Conservation (phyloP, 2,329 filamentous ascomycete genomes). For the Fusarium sp. region DNA sequence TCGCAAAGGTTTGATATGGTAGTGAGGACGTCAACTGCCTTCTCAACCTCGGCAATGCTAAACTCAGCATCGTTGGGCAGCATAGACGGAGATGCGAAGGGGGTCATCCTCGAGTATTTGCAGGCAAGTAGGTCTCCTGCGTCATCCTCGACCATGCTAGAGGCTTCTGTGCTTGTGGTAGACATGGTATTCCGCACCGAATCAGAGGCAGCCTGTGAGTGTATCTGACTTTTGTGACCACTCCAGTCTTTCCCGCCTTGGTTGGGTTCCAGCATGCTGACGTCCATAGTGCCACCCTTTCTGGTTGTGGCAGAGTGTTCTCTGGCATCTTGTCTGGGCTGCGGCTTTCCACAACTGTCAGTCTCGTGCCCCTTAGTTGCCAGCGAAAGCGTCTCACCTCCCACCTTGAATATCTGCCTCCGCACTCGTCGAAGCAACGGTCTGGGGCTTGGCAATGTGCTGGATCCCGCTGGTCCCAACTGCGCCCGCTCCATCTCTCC, state of each 20-base stretch:
- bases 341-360: not conserved
- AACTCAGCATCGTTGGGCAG: not conserved
- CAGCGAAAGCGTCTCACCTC: not conserved
- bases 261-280: not conserved
- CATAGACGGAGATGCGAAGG: not conserved
- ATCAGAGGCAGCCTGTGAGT: not conserved
- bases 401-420: not conserved
- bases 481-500: not conserved
- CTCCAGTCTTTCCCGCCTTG: not conserved
- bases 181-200: not conserved
- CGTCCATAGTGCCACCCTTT: not conserved
- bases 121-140: not conserved
- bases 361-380: not conserved
- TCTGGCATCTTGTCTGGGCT: not conserved
- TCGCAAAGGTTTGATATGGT: slow-evolving; percentile 12
- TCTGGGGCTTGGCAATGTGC: not conserved
- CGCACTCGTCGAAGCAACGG: not conserved
- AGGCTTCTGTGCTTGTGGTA: not conserved
- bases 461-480: not conserved
- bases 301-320: not conserved
- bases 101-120: not conserved
- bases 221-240: not conserved
- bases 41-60: slow-evolving; percentile 2
- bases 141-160: not conserved
- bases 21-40: slow-evolving; percentile 3